A percentile compares a stretch with the other conserved stretches of the same genome.
Evolutionary conservation across 768 basidiomycete genomes (phyloP).

Genomic region (Strobilomyces confusus): DNA sequence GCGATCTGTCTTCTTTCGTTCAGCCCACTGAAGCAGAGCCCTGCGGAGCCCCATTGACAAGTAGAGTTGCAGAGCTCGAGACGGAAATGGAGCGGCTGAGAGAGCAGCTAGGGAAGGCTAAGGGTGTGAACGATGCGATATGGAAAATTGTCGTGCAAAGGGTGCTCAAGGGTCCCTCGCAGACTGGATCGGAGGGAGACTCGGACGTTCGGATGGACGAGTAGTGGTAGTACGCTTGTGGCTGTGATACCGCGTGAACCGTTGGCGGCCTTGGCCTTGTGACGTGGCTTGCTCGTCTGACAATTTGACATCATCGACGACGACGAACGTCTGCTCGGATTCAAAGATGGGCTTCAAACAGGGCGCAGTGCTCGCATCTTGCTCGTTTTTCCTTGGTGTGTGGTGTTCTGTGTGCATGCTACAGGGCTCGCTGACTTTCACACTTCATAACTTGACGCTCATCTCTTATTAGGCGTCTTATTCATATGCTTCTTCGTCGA

Average conservation of each 20-base stretch:
- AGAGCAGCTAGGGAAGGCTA: slow-evolving; percentile 75
- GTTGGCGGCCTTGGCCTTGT: not conserved
- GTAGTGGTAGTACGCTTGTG: slow-evolving; percentile 5
- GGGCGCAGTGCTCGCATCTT: slow-evolving; percentile 82
- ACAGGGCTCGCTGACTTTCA: slow-evolving; percentile 1
- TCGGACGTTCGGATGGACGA: slow-evolving; percentile 13
- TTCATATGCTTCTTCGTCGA: slow-evolving; percentile 88
- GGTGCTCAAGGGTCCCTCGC: slow-evolving; percentile 34
- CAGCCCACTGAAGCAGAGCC: slow-evolving; percentile 35
- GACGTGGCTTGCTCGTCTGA: too few relatives aligned
- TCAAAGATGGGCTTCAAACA: slow-evolving; percentile 79
- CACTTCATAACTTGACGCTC: not conserved
- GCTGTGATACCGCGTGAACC: slow-evolving; percentile 25
- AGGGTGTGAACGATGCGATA: slow-evolving; percentile 90
- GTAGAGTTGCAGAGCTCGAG: slow-evolving; percentile 66
- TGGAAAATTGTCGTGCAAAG: slow-evolving; percentile 83
- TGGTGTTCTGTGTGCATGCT: slow-evolving; percentile 21
- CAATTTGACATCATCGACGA: not conserved
- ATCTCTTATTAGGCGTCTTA: slow-evolving; percentile 52
- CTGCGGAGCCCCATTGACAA: slow-evolving; percentile 40
- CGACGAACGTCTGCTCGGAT: not conserved
- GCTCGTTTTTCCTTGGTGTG: slow-evolving; percentile 87
- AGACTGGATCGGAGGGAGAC: not conserved
- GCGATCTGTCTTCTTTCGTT: slow-evolving; percentile 66
- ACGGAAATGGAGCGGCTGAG: slow-evolving; percentile 62